A percentile compares a stretch with the other conserved stretches of the same genome.
Conservation (phyloP, 2,329 filamentous ascomycete species). For the Zasmidium cellare region DNA sequence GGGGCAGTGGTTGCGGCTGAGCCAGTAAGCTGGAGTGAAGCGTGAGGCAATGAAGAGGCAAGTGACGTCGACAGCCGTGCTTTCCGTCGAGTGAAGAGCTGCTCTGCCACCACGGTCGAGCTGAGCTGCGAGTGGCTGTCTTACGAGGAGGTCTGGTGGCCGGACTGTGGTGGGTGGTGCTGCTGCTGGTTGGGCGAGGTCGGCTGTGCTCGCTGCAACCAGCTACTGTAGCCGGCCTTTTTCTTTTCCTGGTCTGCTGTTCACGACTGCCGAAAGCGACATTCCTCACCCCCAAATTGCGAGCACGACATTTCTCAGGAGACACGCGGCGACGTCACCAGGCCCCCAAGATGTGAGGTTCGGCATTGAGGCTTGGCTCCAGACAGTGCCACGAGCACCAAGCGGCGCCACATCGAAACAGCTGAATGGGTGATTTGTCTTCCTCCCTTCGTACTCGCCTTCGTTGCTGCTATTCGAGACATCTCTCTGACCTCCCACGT, state of each 20-base stretch:
- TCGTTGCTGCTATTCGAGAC: not conserved
- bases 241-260: too few species aligned
- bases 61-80: not conserved
- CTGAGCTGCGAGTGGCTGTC: not conserved
- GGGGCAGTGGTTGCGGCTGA: not conserved
- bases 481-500: not conserved
- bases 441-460: not conserved
- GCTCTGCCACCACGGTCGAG: slow-evolving; percentile 1
- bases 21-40: not conserved
- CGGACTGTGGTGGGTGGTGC: too few species aligned
- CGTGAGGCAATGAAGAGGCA: not conserved
- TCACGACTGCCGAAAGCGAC: not conserved
- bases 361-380: not conserved
- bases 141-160: not conserved
- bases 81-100: not conserved
- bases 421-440: not conserved
- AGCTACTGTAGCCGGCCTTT: too few species aligned
- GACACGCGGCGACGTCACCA: not conserved
- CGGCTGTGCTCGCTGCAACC: not conserved
- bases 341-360: not conserved
- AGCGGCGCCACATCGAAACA: not conserved
- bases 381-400: not conserved
- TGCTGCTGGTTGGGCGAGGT: not conserved
- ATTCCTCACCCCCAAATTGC: not conserved
- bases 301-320: not conserved